Evolutionary conservation across 352 stramenopile species (phyloP).

Genomic region (Phytopythium boreale): DNA sequence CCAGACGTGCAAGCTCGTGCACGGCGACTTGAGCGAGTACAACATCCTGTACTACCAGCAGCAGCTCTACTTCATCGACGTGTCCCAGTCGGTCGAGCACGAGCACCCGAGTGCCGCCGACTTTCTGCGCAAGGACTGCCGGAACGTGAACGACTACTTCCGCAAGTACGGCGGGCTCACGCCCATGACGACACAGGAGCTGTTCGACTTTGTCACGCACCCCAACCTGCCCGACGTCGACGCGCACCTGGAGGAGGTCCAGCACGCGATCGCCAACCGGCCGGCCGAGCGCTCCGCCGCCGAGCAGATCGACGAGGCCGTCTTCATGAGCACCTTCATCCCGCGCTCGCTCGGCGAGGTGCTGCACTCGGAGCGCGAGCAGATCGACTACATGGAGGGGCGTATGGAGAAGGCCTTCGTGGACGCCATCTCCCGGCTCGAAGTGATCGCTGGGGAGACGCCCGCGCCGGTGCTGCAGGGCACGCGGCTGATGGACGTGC

Average conservation of each 20-base stretch:
- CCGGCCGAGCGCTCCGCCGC: conserved; percentile 56
- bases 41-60: conserved; percentile 99
- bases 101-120: conserved; percentile 97
- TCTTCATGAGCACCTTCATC: conserved; percentile 94
- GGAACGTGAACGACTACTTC: conserved; percentile 98
- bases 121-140: conserved; percentile 97
- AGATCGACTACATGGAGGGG: conserved; percentile 82
- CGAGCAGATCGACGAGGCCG: conserved; percentile 91
- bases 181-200: conserved; percentile 93
- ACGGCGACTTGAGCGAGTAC: conserved; percentile 99
- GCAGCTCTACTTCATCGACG: conserved; percentile 98
- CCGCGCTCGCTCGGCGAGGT: conserved; percentile 95
- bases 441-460: conserved; percentile 32
- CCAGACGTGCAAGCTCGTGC: conserved; percentile 95
- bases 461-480: conserved; percentile 23
- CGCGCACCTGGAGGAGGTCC: conserved; percentile 86
- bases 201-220: conserved; percentile 97
- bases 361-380: conserved; percentile 81
- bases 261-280: conserved; percentile 82
- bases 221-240: conserved; percentile 67
- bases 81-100: conserved; percentile 98
- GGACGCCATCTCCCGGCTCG: conserved; percentile 72
- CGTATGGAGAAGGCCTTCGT: conserved; percentile 85
- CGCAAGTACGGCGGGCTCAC: conserved; percentile 85
- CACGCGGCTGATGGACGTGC: conserved; percentile 67